Conservation (phyloP, 1,139 yeast genomes). For the Diutina sp. region DNA sequence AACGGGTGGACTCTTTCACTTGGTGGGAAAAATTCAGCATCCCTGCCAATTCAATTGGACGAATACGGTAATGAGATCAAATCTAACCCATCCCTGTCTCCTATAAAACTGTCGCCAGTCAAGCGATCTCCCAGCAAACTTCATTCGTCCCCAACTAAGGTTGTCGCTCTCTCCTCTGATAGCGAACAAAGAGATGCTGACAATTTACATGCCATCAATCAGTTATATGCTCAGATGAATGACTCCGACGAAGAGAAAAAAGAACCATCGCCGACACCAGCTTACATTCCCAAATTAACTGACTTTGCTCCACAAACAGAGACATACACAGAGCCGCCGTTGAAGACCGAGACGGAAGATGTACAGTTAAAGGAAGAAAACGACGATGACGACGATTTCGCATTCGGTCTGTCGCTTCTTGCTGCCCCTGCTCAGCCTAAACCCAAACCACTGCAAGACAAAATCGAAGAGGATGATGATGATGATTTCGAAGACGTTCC, state of each 20-base stretch:
- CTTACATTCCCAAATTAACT: neutral
- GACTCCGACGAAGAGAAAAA: neutral
- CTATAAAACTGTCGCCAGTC: neutral
- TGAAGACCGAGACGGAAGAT: conserved; percentile 8
- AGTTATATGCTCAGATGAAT: neutral
- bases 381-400: neutral
- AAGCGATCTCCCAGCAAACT: neutral
- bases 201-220: conserved; percentile 11
- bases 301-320: neutral
- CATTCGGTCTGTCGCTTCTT: neutral
- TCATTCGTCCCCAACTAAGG: neutral
- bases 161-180: neutral
- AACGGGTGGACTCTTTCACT: conserved; percentile 84
- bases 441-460: neutral
- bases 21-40: conserved; percentile 21
- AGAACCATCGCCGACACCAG: neutral
- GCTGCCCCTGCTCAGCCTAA: neutral
- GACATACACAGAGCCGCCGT: neutral
- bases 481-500: neutral
- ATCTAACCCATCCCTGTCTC: neutral
- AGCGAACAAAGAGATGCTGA: conserved; percentile 5
- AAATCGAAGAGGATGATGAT: neutral
- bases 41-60: conserved; percentile 33
- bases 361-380: conserved; percentile 1
- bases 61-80: conserved; percentile 11